phyloP scores from a whole-genome alignment of 225 moss, liverwort and hornwort genomes.

The Physcomitrellopsis africana region DNA sequence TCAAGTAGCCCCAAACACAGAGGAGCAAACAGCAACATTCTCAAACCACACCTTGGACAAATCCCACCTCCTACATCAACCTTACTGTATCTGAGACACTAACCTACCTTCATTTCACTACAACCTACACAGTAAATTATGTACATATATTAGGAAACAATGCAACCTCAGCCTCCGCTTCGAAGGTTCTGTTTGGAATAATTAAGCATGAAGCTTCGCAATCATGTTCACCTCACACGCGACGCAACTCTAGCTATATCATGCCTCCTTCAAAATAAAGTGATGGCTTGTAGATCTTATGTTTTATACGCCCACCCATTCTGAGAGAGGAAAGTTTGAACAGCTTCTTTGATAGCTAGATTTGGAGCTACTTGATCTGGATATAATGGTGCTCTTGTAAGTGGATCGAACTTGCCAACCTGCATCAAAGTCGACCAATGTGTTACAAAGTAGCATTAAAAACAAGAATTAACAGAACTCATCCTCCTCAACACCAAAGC shows the following conservation, averaged over 20 bases:
- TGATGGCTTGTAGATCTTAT: slow-evolving; percentile 11
- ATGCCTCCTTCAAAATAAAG: neutral
- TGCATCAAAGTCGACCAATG: slow-evolving; percentile 26
- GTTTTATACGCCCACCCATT: slow-evolving; percentile 86
- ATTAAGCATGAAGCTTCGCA: neutral
- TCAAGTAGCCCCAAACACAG: slow-evolving; percentile 25
- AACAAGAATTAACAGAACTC: slow-evolving; percentile 8
- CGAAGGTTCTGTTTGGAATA: slow-evolving; percentile 6
- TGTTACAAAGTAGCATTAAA: neutral
- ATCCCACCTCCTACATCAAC: slow-evolving; percentile 14
- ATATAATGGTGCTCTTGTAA: slow-evolving; percentile 64
- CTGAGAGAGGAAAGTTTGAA: slow-evolving; percentile 62
- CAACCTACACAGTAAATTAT: slow-evolving; percentile 33
- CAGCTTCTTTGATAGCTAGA: slow-evolving; percentile 75
- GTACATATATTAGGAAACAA: slow-evolving; percentile 29
- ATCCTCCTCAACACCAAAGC: neutral
- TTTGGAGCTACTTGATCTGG: slow-evolving; percentile 73
- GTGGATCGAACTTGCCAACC: slow-evolving; percentile 84
- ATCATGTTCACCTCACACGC: slow-evolving; percentile 15
- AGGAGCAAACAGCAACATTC: slow-evolving; percentile 11
- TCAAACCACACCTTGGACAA: slow-evolving; percentile 8
- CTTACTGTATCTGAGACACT: slow-evolving; percentile 27
- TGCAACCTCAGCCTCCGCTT: slow-evolving; percentile 7
- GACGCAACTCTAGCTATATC: slow-evolving; percentile 10
- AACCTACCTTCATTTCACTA: neutral